Base-by-base conservation (phyloP, 345 rosid genomes). In the Tarenaya hassleriana region DNA sequence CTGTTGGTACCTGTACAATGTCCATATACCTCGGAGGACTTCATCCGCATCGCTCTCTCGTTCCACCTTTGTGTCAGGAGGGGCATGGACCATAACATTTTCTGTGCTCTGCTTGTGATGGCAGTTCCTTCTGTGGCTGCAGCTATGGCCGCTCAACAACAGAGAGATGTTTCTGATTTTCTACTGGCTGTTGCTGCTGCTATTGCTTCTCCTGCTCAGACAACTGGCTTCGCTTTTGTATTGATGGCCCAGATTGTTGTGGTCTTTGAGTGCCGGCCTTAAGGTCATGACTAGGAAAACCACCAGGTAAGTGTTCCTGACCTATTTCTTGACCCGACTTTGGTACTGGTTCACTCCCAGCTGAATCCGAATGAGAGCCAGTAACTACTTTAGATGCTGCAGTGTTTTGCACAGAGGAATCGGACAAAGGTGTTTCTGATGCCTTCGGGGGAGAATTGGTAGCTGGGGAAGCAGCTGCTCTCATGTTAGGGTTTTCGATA, bases 1-100 rank as follows among this genome's bases (percentile, higher is more conserved):
- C 34, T 38, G 46, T 41, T 48, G 8, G 29, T 83, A 84, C 94
- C 99, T 83, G 94, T 83, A 80, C 87, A 81, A 61, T 24, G 64
- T 80, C 73, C 48, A 62, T 75, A 73, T 66, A 57, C 56, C 70
- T 69, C 55, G 76, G 73, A 70, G 78, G 69, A 67, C 55, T 66
- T 71, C 68, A 73, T 48, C 45, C 60, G 57, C 33, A 35, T 45
- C n/a, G n/a, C 68, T 61, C 62, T 75, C 77, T 77, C 78, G 81
- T 74, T 82, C 96, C 77, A 73, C 68, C 67, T 80, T 70, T 56
- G 79, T 52, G 66, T 77, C 80, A 24, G 81, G 70, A 44, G n/a
- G n/a, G 85, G 81, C 69, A 77, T 74, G 60, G 74, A 60, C 69
- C 66, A 75, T 72, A n/a, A 64, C 55, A 75, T 71, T 50, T 53